phyloP scores from a whole-genome alignment of 2,329 filamentous ascomycete species.

The Calonectria naviculata region DNA sequence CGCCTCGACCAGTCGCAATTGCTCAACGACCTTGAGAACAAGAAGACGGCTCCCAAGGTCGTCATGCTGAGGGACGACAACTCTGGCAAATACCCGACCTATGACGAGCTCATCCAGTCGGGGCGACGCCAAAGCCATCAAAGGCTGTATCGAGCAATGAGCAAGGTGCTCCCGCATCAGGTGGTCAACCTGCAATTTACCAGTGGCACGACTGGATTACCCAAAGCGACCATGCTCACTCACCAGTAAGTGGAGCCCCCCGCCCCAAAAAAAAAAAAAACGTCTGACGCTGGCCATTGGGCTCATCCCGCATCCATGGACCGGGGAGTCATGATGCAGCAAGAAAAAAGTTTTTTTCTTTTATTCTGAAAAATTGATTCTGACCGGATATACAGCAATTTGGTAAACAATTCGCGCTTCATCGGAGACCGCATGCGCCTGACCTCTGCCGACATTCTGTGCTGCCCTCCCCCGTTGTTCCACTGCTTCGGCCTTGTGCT shows the following conservation, averaged over 20 bases:
- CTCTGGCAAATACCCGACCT: slow-evolving; percentile 66
- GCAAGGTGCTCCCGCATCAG: slow-evolving; percentile 70
- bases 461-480: slow-evolving; percentile 86
- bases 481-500: slow-evolving; percentile 88
- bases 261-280: neutral
- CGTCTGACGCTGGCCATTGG: neutral
- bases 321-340: slow-evolving; percentile 5
- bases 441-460: slow-evolving; percentile 74
- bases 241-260: slow-evolving; percentile 65
- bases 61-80: slow-evolving; percentile 69
- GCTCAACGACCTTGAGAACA: slow-evolving; percentile 62
- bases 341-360: neutral
- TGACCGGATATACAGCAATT: slow-evolving; percentile 53
- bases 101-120: slow-evolving; percentile 66
- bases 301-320: neutral
- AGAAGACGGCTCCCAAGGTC: slow-evolving; percentile 60
- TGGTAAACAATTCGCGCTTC: slow-evolving; percentile 75
- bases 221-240: slow-evolving; percentile 81
- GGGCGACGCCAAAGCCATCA: slow-evolving; percentile 61
- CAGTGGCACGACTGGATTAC: slow-evolving; percentile 78
- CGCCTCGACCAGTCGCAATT: slow-evolving; percentile 71
- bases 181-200: slow-evolving; percentile 83
- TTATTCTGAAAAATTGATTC: neutral
- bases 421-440: slow-evolving; percentile 81
- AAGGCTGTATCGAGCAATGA: slow-evolving; percentile 63